phyloP scores from a whole-genome alignment of 2,329 filamentous ascomycete genomes.

The Ophiostoma montium region DNA sequence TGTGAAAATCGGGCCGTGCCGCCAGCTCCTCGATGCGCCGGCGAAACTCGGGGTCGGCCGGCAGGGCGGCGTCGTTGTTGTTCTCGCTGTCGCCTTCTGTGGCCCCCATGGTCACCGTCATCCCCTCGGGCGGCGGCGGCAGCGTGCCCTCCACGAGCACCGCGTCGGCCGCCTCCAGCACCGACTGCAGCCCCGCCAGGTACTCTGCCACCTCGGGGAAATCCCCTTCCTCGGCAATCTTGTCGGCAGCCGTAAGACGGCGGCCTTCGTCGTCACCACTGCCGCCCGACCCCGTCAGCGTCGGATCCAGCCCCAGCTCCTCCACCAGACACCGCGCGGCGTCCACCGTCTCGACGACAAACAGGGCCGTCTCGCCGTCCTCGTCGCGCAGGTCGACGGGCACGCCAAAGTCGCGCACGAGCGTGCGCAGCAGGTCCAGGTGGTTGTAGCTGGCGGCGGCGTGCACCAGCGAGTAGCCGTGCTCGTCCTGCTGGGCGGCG shows the following conservation, averaged over 20 bases:
- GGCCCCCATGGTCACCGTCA: conserved; percentile 65
- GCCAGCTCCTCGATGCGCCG: conserved; percentile 82
- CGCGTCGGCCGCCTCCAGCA: conserved; percentile 14
- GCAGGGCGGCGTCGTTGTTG: conserved; percentile 29
- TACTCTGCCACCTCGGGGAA: conserved; percentile 64
- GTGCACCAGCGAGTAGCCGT: conserved; percentile 90
- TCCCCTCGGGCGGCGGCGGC: conserved; percentile 57
- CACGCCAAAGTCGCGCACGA: conserved; percentile 65
- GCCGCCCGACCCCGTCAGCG: conserved; percentile 53
- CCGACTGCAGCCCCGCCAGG: conserved; percentile 29
- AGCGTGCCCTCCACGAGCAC: conserved; percentile 21
- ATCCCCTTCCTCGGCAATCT: conserved; percentile 65
- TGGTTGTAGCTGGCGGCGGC: conserved; percentile 90
- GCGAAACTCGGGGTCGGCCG: conserved; percentile 68
- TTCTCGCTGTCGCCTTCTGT: conserved; percentile 24
- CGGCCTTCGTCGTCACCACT: conserved; percentile 59
- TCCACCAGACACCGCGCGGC: conserved; percentile 70
- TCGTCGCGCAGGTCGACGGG: conserved; percentile 74
- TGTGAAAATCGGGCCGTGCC: conserved; percentile 67
- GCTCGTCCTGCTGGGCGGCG: conserved; percentile 68
- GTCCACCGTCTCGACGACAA: conserved; percentile 71
- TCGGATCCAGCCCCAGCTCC: conserved; percentile 59
- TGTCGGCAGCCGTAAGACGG: conserved; percentile 70
- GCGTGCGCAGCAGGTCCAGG: conserved; percentile 57
- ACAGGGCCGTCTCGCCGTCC: conserved; percentile 87